Conservation (phyloP, 2,329 filamentous ascomycete genomes). For the Karstenula rhodostoma region DNA sequence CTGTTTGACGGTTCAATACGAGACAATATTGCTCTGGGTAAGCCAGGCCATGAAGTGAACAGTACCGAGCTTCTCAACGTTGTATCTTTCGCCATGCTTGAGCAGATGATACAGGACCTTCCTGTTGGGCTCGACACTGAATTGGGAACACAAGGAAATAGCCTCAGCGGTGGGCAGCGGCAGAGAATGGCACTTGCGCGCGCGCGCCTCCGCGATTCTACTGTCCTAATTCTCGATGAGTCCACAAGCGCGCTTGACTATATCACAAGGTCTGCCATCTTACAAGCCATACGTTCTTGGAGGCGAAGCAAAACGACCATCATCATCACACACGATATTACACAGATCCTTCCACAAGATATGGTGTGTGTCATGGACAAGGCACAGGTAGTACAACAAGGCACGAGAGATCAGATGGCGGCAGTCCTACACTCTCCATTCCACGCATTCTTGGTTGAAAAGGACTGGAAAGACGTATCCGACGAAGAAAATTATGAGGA, state of each 20-base stretch:
- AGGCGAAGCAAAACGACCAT: slow-evolving; percentile 84
- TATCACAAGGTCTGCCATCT: slow-evolving; percentile 71
- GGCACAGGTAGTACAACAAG: slow-evolving; percentile 73
- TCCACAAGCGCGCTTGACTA: slow-evolving; percentile 85
- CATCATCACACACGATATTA: slow-evolving; percentile 89
- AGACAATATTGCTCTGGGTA: slow-evolving; percentile 80
- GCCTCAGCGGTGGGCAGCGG: slow-evolving; percentile 83
- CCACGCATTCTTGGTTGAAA: slow-evolving; percentile 41
- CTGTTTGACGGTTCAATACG: slow-evolving; percentile 84
- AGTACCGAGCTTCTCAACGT: slow-evolving; percentile 67
- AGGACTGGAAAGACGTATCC: slow-evolving; percentile 13
- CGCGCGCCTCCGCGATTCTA: slow-evolving; percentile 77
- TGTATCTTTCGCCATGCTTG: slow-evolving; percentile 72
- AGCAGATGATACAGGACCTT: slow-evolving; percentile 71
- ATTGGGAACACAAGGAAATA: slow-evolving; percentile 73
- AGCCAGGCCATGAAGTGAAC: slow-evolving; percentile 59
- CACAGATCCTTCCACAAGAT: slow-evolving; percentile 75
- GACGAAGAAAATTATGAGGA: slow-evolving; percentile 17
- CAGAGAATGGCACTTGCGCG: slow-evolving; percentile 84
- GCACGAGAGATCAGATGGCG: slow-evolving; percentile 66
- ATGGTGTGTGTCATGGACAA: slow-evolving; percentile 82
- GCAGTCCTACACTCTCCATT: slow-evolving; percentile 57
- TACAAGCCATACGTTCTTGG: slow-evolving; percentile 81
- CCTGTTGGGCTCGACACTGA: slow-evolving; percentile 75
- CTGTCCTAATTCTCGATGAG: slow-evolving; percentile 87